Evolutionary conservation across 2,329 filamentous ascomycete species (phyloP), one percentile per base, ranked within the genome.

Genomic region (Stromatinia cepivora): DNA sequence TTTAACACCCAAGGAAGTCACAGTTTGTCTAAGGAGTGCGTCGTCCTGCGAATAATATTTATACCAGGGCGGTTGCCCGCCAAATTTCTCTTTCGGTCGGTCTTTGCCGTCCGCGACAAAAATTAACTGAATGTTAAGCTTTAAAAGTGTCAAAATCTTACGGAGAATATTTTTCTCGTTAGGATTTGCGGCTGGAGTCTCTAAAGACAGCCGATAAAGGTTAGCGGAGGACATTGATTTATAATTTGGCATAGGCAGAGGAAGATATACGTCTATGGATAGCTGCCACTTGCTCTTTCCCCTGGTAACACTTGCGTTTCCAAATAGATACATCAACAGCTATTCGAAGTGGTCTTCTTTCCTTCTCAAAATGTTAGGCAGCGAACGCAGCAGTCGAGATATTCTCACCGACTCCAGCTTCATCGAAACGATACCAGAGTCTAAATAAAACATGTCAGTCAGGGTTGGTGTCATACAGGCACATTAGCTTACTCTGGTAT

Each of bases 281-380:
- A 96, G 20, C 88, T 88, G 71, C 94, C 93, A 85, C 87, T 92
- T 62, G 4, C 3, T 61, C 17, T 80, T 88, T 87, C 28, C 90
- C 90, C 13, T 91, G 90, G 77, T 95, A 92, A 20, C 89, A 89
- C 76, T 97, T 94, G 76, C 95, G 97, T 39, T 97, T 90, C 94
- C 94, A 97, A 77, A 97, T 97, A 2, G 93, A 92, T 74, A 95
- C 91, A 78, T 98, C 94, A 72, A 98, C 90, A 48, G 94, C 94
- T 54, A 98, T 84, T 28, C 93, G 90, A 54, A 97, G 83, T 0
- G 93, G 93, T 2, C 89, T 86, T 45, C 86, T 84, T 13, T 87
- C 87, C 61, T 83, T 80, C 75, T 92, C 86, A 72, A 95, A 86
- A 75, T 92, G 90, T 52, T 92, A 87, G 50, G 92, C 84, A 45